A percentile compares a stretch with the other conserved stretches of the same genome.
phyloP scores from a whole-genome alignment of 176 grass and related monocot species.

The Oryza australiensis region DNA sequence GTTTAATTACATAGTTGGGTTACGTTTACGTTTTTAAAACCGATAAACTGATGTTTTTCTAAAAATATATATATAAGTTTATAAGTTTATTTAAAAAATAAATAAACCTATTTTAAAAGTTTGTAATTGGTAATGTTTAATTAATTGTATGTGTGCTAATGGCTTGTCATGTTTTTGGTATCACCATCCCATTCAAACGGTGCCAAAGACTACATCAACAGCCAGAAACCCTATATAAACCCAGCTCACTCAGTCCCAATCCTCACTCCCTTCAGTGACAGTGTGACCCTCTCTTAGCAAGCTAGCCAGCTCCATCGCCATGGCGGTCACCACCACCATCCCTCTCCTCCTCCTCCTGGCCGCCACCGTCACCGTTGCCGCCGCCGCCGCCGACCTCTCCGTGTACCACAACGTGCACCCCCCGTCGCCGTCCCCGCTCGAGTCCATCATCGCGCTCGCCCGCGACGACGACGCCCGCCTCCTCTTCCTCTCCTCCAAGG shows the following conservation, averaged over 20 bases:
- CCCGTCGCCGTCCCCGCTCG: conserved; percentile 61
- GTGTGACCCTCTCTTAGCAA: conserved; percentile 19
- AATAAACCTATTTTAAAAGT: too few species aligned
- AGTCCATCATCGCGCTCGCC: conserved; percentile 66
- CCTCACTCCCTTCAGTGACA: neutral
- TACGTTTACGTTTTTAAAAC: too few species aligned
- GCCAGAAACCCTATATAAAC: conserved; percentile 48
- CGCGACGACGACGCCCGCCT: conserved; percentile 68
- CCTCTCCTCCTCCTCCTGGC: conserved; percentile 42
- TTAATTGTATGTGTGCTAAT: too few species aligned
- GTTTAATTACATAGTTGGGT: too few species aligned
- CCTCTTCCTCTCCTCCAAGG: conserved; percentile 67
- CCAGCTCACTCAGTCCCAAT: neutral
- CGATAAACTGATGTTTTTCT: too few species aligned
- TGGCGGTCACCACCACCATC: conserved; percentile 29
- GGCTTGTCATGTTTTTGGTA: too few species aligned
- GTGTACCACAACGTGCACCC: conserved; percentile 67
- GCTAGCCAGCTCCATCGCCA: neutral
- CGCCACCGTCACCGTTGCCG: neutral
- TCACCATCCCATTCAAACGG: too few species aligned
- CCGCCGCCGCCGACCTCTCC: conserved; percentile 50
- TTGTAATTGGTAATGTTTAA: too few species aligned
- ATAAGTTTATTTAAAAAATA: too few species aligned
- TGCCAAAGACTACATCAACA: neutral
- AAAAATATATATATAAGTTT: too few species aligned